Evolutionary conservation across 1,284 basidiomycete species (phyloP), one percentile per base, ranked within the genome.

Genomic region (Ceratobasidium sp.): DNA sequence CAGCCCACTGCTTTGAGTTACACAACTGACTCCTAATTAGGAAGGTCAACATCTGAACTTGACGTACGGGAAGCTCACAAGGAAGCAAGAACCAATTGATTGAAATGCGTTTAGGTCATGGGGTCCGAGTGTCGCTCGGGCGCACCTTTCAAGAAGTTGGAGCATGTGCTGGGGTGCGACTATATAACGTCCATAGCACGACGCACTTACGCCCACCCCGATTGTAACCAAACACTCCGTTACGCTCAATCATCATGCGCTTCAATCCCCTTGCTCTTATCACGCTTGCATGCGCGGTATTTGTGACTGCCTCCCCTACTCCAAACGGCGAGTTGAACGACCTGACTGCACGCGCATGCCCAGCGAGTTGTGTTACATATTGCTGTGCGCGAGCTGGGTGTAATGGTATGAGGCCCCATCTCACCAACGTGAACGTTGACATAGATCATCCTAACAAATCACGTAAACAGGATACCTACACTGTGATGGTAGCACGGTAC

Each of bases 361-460:
- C 28, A 13, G 50, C 5, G 26, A 15, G 15, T 17, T 69, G 67
- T 38, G 26, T 69, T 13, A n/a, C 5, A 13, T 33, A n/a, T n/a
- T 69, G 67, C 67, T 69, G 67, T 40, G 23, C 7, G 3, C 46
- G 28, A 15, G 12, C 69, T 26, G 69, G 38, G 56, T 71, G 69
- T 46, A 71, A 69, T 23, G 67, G 67, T 69, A 26, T 15, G 46
- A 28, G 12, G 17, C 38, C 17, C 20, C 12, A 33, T 38, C 26
- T 26, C 59, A 28, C 15, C 10, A 61, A 61, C 59, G 15, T 38
- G 28, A 38, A 17, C 28, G 33, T 33, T 38, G 13, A 38, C 12
- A 10, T 61, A 9, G 17, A 61, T 10, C 20, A 50, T 33, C 33
- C 48, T 50, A 50, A 33, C 59, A 7, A 33, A 38, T 61, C 17